Conservation (phyloP, 106 monocot species). For the Acanthochlamys bracteata region DNA sequence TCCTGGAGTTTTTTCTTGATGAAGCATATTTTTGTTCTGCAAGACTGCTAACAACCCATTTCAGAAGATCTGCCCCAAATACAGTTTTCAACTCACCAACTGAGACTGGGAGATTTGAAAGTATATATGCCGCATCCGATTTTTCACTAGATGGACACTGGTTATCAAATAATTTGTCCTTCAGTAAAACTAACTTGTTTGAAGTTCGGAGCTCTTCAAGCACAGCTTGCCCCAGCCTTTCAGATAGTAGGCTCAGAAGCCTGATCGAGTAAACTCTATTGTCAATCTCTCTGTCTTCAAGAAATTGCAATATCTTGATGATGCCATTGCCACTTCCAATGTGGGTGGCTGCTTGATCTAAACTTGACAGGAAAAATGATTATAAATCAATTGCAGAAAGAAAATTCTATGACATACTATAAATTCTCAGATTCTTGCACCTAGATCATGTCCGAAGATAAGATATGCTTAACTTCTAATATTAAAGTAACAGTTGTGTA, state of each 20-base stretch:
- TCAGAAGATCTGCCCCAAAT: slow-evolving; percentile 28
- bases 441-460: no score
- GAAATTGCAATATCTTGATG: slow-evolving; percentile 15
- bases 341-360: slow-evolving; percentile 28
- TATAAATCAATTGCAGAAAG: background rate
- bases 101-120: slow-evolving; percentile 29
- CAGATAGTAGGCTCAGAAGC: slow-evolving; percentile 25
- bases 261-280: slow-evolving; percentile 20
- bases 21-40: slow-evolving; percentile 14
- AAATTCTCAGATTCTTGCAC: no score
- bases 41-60: slow-evolving; percentile 23
- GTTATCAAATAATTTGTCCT: slow-evolving; percentile 27
- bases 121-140: slow-evolving; percentile 25
- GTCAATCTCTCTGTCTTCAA: slow-evolving; percentile 19
- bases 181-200: slow-evolving; percentile 15
- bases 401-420: background rate
- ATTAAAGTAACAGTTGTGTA: no score
- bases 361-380: background rate
- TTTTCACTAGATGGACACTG: slow-evolving; percentile 17
- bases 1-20: slow-evolving; percentile 15
- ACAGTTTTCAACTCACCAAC: slow-evolving; percentile 25
- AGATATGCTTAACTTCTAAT: no score
- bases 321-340: slow-evolving; percentile 28
- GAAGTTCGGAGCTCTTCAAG: slow-evolving; percentile 25
- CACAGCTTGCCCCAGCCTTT: slow-evolving; percentile 25